Evolutionary conservation across 495 filamentous ascomycete species (phyloP).

Genomic region (Aspergillus sparsus): DNA sequence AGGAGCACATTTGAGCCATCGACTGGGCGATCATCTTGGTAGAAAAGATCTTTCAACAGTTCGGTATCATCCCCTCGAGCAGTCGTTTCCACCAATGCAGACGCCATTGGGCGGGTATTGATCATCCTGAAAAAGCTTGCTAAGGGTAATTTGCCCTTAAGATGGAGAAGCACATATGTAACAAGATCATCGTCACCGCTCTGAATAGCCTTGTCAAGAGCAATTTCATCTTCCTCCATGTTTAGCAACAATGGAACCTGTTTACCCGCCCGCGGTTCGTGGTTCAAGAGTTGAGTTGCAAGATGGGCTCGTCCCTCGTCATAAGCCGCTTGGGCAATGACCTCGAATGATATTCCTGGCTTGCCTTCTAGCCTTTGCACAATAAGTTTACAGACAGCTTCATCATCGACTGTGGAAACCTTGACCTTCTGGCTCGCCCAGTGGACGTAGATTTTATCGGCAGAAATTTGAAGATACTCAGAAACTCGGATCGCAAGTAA

Average conservation of each 20-base stretch:
- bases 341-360: constrained; percentile 89
- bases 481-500: constrained; percentile 88
- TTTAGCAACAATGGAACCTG: constrained; percentile 92
- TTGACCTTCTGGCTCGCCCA: constrained; percentile 96
- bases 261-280: constrained; percentile 89
- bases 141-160: constrained; percentile 88
- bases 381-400: constrained; percentile 81
- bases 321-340: constrained; percentile 91
- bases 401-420: constrained; percentile 79
- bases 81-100: constrained; percentile 83
- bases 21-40: constrained; percentile 90
- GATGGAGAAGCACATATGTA: constrained; percentile 81
- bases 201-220: constrained; percentile 95
- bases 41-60: constrained; percentile 92
- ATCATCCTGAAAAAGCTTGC: constrained; percentile 92
- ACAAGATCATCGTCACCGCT: constrained; percentile 93
- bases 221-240: constrained; percentile 95
- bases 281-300: constrained; percentile 86
- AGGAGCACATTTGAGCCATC: constrained; percentile 89
- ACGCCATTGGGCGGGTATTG: constrained; percentile 81
- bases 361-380: constrained; percentile 85
- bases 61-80: constrained; percentile 76
- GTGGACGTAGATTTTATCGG: constrained; percentile 89
- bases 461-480: constrained; percentile 81
- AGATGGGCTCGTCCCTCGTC: constrained; percentile 87